Conservation (phyloP, 257 asterid genomes). For the Nicotiana tabacum region DNA sequence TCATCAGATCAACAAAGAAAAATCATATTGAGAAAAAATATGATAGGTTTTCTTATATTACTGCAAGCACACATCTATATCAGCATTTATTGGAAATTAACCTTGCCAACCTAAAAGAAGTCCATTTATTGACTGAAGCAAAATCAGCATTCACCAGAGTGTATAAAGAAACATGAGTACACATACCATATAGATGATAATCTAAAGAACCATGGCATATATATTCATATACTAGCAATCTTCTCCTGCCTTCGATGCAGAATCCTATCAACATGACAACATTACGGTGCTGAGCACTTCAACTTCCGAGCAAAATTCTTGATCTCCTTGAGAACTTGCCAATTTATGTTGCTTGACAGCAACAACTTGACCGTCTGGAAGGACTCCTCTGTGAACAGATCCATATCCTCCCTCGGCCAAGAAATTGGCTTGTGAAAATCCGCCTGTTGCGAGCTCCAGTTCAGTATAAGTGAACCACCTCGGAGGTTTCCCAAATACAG, state of each 20-base stretch:
- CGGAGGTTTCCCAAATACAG: slow-evolving; percentile 93
- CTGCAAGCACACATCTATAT: not conserved
- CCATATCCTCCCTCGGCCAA: slow-evolving; percentile 97
- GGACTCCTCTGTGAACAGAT: slow-evolving; percentile 85
- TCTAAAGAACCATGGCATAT: slow-evolving; percentile 95
- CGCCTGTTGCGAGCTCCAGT: slow-evolving; percentile 83
- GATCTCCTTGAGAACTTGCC: slow-evolving; percentile 98
- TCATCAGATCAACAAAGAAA: not conserved
- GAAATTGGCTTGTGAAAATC: slow-evolving; percentile 77
- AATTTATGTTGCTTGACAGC: slow-evolving; percentile 95
- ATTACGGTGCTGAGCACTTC: slow-evolving; percentile 94
- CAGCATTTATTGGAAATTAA: not conserved
- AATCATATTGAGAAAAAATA: not conserved
- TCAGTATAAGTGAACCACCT: slow-evolving; percentile 82
- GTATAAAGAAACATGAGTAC: not conserved
- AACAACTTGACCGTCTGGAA: slow-evolving; percentile 80
- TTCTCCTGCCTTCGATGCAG: slow-evolving; percentile 79
- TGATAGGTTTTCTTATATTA: not conserved
- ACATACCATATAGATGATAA: slow-evolving; percentile 78
- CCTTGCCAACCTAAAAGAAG: not conserved
- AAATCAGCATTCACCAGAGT: not conserved
- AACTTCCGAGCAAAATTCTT: slow-evolving; percentile 93
- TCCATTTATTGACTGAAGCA: not conserved
- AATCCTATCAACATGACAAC: slow-evolving; percentile 94
- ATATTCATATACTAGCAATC: slow-evolving; percentile 81